These are phyloP conservation scores for Neurospora pannonica DNA, from an alignment of 495 filamentous ascomycete genomes.

Conservation along the genomic window DNA sequence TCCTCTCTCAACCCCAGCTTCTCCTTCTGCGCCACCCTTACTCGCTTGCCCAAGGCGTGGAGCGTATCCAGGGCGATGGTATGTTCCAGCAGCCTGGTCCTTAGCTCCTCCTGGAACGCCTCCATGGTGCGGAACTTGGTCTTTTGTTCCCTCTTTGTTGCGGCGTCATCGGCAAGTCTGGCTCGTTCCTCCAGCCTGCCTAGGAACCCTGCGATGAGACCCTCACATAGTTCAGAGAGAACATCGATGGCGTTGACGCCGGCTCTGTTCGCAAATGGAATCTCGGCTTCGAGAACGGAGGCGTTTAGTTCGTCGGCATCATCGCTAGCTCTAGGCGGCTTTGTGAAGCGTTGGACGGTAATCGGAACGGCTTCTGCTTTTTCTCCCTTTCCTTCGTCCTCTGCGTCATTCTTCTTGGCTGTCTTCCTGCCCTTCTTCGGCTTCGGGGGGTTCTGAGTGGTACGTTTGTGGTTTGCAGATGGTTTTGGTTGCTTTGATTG, in stretches of 20 bases:
- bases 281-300: slow-evolving; percentile 30
- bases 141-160: slow-evolving; percentile 42
- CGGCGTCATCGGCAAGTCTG: slow-evolving; percentile 27
- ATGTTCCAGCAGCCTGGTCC: slow-evolving; percentile 51
- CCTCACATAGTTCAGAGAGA: slow-evolving; percentile 57
- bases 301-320: slow-evolving; percentile 21
- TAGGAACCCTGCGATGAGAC: slow-evolving; percentile 47
- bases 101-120: slow-evolving; percentile 57
- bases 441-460: slow-evolving; percentile 3
- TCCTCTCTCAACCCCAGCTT: slow-evolving; percentile 55
- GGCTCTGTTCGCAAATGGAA: slow-evolving; percentile 44
- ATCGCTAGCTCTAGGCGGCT: slow-evolving; percentile 7
- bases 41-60: slow-evolving; percentile 50
- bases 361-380: slow-evolving; percentile 26
- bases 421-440: slow-evolving; percentile 6
- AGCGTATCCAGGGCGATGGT: slow-evolving; percentile 55
- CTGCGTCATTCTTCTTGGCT: slow-evolving; percentile 2
- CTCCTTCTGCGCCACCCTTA: slow-evolving; percentile 54
- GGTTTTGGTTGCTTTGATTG: slow-evolving; percentile 5
- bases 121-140: slow-evolving; percentile 57
- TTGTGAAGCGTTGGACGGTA: slow-evolving; percentile 39
- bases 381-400: slow-evolving; percentile 15
- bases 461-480: slow-evolving; percentile 11
- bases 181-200: slow-evolving; percentile 34
- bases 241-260: slow-evolving; percentile 65